These are phyloP conservation scores for Hortiboletus flavorubellus DNA, from an alignment of 768 basidiomycete genomes.

Conservation along the genomic window DNA sequence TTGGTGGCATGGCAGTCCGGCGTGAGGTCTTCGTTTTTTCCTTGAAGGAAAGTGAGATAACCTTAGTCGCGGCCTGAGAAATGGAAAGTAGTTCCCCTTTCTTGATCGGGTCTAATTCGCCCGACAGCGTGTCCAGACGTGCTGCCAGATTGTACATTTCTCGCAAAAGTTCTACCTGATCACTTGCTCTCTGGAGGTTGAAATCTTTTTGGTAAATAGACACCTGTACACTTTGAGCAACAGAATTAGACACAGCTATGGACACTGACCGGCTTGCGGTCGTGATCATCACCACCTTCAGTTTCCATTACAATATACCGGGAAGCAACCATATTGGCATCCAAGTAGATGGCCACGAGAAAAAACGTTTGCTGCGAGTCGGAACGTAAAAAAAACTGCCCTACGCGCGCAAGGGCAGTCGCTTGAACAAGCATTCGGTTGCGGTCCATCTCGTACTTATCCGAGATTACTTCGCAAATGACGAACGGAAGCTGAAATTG, in stretches of 20 bases:
- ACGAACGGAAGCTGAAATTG: neutral
- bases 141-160: neutral
- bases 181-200: neutral
- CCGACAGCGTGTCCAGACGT: neutral
- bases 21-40: too few species aligned
- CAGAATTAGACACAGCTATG: neutral
- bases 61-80: too few species aligned
- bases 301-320: neutral
- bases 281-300: neutral
- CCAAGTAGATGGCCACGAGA: neutral
- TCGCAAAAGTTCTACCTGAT: neutral
- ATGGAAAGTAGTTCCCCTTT: too few species aligned
- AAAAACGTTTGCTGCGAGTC: neutral
- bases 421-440: neutral
- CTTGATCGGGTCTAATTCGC: too few species aligned
- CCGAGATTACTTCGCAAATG: neutral
- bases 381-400: neutral
- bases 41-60: too few species aligned
- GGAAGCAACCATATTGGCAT: neutral
- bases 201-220: neutral
- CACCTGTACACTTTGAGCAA: neutral
- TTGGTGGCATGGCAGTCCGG: too few species aligned
- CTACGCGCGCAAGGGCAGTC: neutral
- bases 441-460: neutral
- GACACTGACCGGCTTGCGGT: neutral